A percentile compares a stretch with the other conserved stretches of the same genome.
phyloP scores from a whole-genome alignment of 257 asterid species.

The Nicotiana sylvestris region DNA sequence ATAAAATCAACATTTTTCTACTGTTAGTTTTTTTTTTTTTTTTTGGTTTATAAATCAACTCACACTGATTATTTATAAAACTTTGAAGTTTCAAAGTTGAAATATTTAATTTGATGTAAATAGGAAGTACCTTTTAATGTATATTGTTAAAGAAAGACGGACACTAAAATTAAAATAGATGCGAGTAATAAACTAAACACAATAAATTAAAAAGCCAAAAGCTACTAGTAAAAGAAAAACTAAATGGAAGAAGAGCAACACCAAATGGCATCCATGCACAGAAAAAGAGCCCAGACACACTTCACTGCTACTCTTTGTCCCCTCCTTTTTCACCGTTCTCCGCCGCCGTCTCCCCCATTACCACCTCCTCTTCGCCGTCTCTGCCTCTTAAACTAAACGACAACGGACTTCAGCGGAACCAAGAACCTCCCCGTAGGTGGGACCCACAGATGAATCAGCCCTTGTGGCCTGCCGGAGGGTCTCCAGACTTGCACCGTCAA shows the following conservation, averaged over 20 bases:
- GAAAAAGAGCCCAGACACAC: neutral
- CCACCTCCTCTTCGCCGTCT: conserved; percentile 9
- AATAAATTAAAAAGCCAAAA: no score
- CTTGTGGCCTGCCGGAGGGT: conserved; percentile 47
- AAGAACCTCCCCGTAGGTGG: conserved; percentile 45
- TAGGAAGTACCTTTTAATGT: no score
- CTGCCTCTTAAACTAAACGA: conserved; percentile 37
- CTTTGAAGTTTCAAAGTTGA: no score
- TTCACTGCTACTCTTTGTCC: neutral
- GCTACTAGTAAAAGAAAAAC: no score
- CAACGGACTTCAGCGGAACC: conserved; percentile 38
- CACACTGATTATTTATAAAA: no score
- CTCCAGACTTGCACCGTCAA: conserved; percentile 48
- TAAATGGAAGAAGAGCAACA: neutral
- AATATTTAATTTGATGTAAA: no score
- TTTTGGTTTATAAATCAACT: no score
- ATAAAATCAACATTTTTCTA: no score
- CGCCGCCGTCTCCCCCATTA: neutral
- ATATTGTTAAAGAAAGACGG: no score
- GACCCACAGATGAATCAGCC: conserved; percentile 37
- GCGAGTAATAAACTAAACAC: no score
- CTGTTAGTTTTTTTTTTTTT: no score
- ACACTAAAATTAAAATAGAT: no score
- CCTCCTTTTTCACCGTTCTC: neutral
- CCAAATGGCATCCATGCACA: conserved; percentile 30